A percentile compares a stretch with the other conserved stretches of the same genome.
Conservation (phyloP, 352 stramenopile species). For the Blastocystis hominis region DNA sequence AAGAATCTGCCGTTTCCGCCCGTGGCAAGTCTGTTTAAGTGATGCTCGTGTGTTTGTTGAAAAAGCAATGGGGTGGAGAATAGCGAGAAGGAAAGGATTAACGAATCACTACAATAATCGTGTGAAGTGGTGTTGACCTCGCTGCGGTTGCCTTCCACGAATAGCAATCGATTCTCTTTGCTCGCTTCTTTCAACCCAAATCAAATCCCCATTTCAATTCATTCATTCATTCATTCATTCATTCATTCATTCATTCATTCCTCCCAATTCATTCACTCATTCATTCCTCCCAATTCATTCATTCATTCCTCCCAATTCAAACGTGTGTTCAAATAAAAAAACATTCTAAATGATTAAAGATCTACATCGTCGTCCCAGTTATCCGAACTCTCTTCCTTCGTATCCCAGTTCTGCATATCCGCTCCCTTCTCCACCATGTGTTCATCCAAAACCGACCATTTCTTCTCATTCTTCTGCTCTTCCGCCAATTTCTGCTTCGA, state of each 20-base stretch:
- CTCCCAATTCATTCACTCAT: too few relatives aligned
- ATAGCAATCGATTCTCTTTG: too few relatives aligned
- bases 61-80: not conserved
- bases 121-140: too few relatives aligned
- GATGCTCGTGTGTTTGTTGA: not conserved
- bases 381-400: not conserved
- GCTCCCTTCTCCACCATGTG: constrained; percentile 6
- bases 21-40: not conserved
- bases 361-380: not conserved
- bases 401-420: constrained; percentile 27
- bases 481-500: not conserved
- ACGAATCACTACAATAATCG: too few relatives aligned
- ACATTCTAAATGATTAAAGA: not conserved
- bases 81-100: too few relatives aligned
- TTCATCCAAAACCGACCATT: not conserved
- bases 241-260: too few relatives aligned
- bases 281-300: too few relatives aligned
- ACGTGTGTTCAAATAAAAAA: not conserved
- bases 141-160: too few relatives aligned
- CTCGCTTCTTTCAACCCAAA: too few relatives aligned
- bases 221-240: too few relatives aligned
- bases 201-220: too few relatives aligned
- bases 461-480: not conserved
- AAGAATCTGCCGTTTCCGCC: not conserved
- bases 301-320: not conserved